Conservation (phyloP, 2,329 filamentous ascomycete species). For the Dactylellina drechsleri region DNA sequence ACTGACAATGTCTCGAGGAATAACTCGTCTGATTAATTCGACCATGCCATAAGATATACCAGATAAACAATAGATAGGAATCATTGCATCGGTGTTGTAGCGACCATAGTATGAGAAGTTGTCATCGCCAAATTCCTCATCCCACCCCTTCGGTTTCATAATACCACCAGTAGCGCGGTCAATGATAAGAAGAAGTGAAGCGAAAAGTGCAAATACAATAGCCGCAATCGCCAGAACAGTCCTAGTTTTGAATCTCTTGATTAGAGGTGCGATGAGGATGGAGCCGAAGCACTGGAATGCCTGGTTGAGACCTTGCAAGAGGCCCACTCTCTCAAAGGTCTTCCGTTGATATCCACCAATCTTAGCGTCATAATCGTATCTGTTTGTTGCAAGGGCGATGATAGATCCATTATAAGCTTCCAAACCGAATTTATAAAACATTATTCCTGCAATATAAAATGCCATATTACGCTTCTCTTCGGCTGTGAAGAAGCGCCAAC, state of each 20-base stretch:
- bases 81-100: conserved; percentile 66
- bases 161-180: conserved; percentile 66
- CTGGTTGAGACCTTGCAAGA: conserved; percentile 66
- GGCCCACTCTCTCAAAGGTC: conserved; percentile 65
- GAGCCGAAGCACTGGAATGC: conserved; percentile 66
- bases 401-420: conserved; percentile 67
- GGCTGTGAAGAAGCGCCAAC: conserved; percentile 60
- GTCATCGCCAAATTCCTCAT: conserved; percentile 59
- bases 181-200: conserved; percentile 65
- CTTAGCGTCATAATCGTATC: conserved; percentile 65
- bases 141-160: conserved; percentile 60
- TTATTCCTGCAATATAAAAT: conserved; percentile 66
- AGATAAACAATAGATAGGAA: conserved; percentile 65
- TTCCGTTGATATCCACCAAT: conserved; percentile 59
- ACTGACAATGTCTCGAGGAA: conserved; percentile 67
- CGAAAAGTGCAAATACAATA: conserved; percentile 65
- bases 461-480: conserved; percentile 64
- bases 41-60: conserved; percentile 66
- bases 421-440: conserved; percentile 67
- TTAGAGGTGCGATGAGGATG: conserved; percentile 66
- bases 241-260: conserved; percentile 65
- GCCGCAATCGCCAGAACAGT: conserved; percentile 64
- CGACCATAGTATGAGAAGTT: conserved; percentile 63
- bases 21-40: conserved; percentile 66
- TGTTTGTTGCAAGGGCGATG: conserved; percentile 65